A percentile compares a stretch with the other conserved stretches of the same genome.
Conservation (phyloP, 306 rosid species). For the Aeschynomene evenia region DNA sequence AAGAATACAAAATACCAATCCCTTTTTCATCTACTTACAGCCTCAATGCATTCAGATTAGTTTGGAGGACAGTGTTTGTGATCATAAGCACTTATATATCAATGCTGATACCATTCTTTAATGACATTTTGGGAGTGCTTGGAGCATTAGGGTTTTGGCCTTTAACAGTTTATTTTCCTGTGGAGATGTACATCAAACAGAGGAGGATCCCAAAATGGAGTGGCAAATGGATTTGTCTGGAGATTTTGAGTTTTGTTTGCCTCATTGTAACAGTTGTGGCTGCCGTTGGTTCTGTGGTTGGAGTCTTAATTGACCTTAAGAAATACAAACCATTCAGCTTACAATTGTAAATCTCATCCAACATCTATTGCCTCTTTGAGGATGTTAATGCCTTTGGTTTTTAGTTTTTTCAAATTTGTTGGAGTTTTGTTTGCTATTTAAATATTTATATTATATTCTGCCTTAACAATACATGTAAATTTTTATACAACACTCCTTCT, state of each 20-base stretch:
- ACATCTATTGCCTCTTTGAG: background rate
- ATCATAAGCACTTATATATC: slow-evolving; percentile 56
- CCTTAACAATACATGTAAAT: background rate
- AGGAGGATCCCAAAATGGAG: slow-evolving; percentile 65
- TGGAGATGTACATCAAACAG: slow-evolving; percentile 67
- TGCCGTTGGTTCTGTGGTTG: slow-evolving; percentile 61
- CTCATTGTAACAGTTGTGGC: slow-evolving; percentile 46
- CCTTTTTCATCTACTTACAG: slow-evolving; percentile 39
- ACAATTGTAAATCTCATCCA: slow-evolving; percentile 14
- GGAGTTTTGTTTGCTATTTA: too few relatives aligned
- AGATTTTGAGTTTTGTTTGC: slow-evolving; percentile 49
- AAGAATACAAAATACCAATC: slow-evolving; percentile 41
- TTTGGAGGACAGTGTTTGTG: slow-evolving; percentile 69
- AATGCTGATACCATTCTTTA: slow-evolving; percentile 80
- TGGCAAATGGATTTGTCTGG: slow-evolving; percentile 54
- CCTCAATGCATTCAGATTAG: slow-evolving; percentile 55
- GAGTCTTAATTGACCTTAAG: slow-evolving; percentile 45
- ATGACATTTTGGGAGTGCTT: slow-evolving; percentile 63
- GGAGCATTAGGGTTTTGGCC: slow-evolving; percentile 93
- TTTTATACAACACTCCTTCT: background rate
- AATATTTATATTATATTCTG: too few relatives aligned
- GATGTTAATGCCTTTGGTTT: background rate
- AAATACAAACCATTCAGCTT: slow-evolving; percentile 46
- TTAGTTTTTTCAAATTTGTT: too few relatives aligned
- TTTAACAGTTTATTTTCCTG: slow-evolving; percentile 58